phyloP scores from a whole-genome alignment of 2,329 filamentous ascomycete genomes.

The Fusarium sp. region DNA sequence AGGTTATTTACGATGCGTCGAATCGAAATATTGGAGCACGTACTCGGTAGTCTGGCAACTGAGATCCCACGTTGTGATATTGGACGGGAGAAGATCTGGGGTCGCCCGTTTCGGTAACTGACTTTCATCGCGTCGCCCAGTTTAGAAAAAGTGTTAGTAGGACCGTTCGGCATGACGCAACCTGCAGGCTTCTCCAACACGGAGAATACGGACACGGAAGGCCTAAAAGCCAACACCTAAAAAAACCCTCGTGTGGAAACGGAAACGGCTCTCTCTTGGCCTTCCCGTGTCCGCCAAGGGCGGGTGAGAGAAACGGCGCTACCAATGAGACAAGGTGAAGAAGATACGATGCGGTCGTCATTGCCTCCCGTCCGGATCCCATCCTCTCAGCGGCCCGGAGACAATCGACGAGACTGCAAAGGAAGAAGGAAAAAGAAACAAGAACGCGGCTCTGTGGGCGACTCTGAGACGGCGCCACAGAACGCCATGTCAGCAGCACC shows the following conservation, averaged over 20 bases:
- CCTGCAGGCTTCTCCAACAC: background rate
- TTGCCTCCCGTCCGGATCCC: background rate
- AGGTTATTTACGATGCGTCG: background rate
- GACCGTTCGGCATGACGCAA: slow-evolving; percentile 29
- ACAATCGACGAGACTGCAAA: too few species aligned
- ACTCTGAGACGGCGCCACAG: slow-evolving; percentile 1
- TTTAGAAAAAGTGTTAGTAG: slow-evolving; percentile 2
- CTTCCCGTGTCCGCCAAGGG: slow-evolving; percentile 1
- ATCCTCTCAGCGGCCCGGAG: too few species aligned
- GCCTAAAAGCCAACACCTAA: background rate
- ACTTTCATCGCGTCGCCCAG: background rate
- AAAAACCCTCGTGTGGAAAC: background rate
- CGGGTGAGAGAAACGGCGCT: background rate
- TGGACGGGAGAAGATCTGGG: background rate
- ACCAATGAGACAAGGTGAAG: background rate
- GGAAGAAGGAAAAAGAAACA: too few species aligned
- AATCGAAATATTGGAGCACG: background rate
- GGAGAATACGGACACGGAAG: too few species aligned
- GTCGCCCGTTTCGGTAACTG: background rate
- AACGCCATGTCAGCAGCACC: background rate
- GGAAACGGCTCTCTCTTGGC: slow-evolving; percentile 4
- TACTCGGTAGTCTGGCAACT: too few species aligned
- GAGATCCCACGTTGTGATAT: background rate
- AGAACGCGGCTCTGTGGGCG: background rate
- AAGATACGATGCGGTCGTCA: slow-evolving; percentile 4